Percentiles rank a stretch among this genome's conserved stretches.
Evolutionary conservation across 192 early-diverging fungal species (phyloP).

Genomic region (Dimargaris xerosporica): DNA sequence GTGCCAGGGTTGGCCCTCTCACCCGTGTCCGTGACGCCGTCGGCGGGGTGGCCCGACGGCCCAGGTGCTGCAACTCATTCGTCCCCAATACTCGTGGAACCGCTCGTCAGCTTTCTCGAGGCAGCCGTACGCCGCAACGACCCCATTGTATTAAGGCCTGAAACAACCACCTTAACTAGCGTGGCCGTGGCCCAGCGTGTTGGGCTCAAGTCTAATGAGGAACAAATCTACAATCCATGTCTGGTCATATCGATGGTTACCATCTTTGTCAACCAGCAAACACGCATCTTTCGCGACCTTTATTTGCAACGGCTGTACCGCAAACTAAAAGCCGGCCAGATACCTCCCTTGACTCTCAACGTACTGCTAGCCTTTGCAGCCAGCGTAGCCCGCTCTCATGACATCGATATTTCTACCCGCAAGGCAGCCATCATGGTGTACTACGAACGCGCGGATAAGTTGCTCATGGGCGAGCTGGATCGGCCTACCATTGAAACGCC

Average conservation of each 20-base stretch:
- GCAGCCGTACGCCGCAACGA: no score
- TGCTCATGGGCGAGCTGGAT: background rate
- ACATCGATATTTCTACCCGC: background rate
- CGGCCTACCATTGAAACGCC: background rate
- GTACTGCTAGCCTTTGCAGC: background rate
- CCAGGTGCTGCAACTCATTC: no score
- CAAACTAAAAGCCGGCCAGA: background rate
- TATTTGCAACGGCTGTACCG: conserved; percentile 5
- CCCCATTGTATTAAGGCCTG: no score
- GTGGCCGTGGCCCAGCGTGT: no score
- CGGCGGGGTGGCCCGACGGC: no score
- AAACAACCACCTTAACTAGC: no score
- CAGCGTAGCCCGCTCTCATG: no score
- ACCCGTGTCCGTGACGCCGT: no score
- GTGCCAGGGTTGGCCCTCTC: no score
- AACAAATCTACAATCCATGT: background rate
- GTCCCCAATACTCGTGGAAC: no score
- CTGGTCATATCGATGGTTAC: background rate
- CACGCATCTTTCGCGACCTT: background rate
- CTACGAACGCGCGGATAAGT: background rate
- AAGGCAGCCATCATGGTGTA: background rate
- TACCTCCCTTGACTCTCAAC: conserved; percentile 1
- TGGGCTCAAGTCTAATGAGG: background rate
- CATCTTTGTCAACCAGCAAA: conserved; percentile 5
- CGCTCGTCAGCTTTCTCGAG: no score